Conservation (phyloP, 257 asterid species). For the Forsythia suspensa region DNA sequence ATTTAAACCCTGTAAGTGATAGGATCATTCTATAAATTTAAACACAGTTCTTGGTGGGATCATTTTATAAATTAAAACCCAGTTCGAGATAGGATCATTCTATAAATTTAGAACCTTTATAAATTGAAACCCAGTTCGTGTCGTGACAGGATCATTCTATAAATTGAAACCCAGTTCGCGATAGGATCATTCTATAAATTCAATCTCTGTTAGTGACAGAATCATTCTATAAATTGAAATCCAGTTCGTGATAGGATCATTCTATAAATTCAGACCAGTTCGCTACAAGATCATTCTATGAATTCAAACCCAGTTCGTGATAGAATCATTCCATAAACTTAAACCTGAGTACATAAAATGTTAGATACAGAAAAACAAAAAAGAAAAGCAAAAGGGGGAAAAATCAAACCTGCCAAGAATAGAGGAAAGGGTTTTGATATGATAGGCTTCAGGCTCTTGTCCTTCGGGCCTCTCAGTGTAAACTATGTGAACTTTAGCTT, state of each 20-base stretch:
- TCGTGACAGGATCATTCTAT: background rate
- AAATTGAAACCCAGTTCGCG: background rate
- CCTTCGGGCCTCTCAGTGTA: slow-evolving; percentile 72
- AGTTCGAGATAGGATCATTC: background rate
- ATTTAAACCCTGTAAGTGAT: background rate
- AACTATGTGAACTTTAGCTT: slow-evolving; percentile 75
- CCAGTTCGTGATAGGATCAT: background rate
- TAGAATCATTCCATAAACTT: background rate
- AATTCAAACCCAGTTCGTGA: background rate
- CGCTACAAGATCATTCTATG: no score
- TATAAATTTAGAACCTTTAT: no score
- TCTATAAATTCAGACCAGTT: background rate
- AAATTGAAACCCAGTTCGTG: background rate
- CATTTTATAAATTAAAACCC: background rate
- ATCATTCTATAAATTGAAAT: background rate
- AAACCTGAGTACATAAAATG: no score
- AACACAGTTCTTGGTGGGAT: background rate
- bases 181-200: no score
- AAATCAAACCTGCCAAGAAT: slow-evolving; percentile 72
- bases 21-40: background rate
- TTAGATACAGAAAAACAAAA: background rate
- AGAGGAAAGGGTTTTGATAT: slow-evolving; percentile 70
- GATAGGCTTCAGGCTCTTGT: slow-evolving; percentile 60
- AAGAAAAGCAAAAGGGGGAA: background rate
- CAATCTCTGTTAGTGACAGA: background rate